Percentiles rank a stretch among this genome's conserved stretches.
phyloP scores from a whole-genome alignment of 257 asterid genomes.

The Haberlea rhodopensis region DNA sequence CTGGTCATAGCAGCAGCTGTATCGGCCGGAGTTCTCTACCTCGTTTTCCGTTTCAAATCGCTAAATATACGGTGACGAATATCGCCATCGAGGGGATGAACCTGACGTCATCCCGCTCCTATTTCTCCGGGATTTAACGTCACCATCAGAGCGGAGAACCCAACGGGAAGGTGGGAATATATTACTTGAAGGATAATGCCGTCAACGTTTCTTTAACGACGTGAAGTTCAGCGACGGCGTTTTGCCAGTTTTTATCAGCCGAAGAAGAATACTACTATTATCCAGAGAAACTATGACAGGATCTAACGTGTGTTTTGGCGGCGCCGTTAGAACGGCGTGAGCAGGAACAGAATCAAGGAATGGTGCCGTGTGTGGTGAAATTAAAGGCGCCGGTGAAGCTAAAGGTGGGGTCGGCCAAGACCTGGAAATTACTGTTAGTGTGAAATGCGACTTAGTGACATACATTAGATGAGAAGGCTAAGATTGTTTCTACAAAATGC shows the following conservation, averaged over 20 bases:
- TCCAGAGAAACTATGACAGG: conserved; percentile 45
- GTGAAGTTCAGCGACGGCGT: conserved; percentile 50
- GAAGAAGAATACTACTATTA: conserved; percentile 57
- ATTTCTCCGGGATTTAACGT: conserved; percentile 66
- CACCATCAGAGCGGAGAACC: conserved; percentile 62
- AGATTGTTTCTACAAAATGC: conserved; percentile 53
- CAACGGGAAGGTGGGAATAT: conserved; percentile 65
- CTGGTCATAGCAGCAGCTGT: conserved; percentile 48
- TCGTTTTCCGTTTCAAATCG: conserved; percentile 62
- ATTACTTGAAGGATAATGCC: conserved; percentile 42
- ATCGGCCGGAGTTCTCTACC: conserved; percentile 70
- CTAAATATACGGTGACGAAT: conserved; percentile 46
- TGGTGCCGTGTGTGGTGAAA: conserved; percentile 53
- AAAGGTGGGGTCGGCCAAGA: conserved; percentile 61
- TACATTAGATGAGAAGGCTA: conserved; percentile 40
- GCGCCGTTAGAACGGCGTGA: conserved; percentile 38
- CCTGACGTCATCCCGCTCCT: conserved; percentile 46
- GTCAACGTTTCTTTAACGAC: conserved; percentile 42
- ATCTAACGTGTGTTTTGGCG: conserved; percentile 45
- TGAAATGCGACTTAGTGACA: conserved; percentile 65
- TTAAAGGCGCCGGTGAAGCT: conserved; percentile 60
- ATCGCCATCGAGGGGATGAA: conserved; percentile 50
- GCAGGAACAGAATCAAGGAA: conserved; percentile 34
- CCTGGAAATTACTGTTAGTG: conserved; percentile 62
- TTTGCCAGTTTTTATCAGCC: conserved; percentile 66